phyloP scores from a whole-genome alignment of 2,329 filamentous ascomycete species.

The Talaromyces sp. region DNA sequence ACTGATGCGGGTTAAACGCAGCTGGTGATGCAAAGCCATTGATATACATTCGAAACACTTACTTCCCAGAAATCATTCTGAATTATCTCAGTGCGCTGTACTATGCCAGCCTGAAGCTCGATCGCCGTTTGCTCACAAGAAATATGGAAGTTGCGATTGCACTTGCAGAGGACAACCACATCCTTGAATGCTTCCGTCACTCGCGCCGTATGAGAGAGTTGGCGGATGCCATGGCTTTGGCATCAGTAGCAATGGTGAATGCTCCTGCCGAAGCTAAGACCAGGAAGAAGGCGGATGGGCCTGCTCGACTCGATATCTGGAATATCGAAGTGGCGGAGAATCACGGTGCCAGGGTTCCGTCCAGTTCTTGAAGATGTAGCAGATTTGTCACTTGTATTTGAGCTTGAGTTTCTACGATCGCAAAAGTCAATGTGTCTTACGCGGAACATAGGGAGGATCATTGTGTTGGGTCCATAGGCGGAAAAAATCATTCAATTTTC shows the following conservation, averaged over 20 bases:
- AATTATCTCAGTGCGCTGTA: constrained; percentile 78
- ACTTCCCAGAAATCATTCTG: constrained; percentile 79
- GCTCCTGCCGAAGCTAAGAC: constrained; percentile 40
- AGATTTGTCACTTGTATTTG: not conserved
- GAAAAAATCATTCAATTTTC: no score
- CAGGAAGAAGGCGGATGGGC: constrained; percentile 35
- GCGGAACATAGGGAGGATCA: not conserved
- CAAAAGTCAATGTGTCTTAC: not conserved
- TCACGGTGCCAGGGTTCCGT: constrained; percentile 3
- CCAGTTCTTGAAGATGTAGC: not conserved
- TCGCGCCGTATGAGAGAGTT: constrained; percentile 68
- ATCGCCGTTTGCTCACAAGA: constrained; percentile 70
- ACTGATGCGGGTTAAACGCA: constrained; percentile 20
- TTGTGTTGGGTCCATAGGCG: not conserved
- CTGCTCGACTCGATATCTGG: constrained; percentile 37
- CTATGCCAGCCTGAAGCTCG: constrained; percentile 67
- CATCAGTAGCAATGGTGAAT: constrained; percentile 64
- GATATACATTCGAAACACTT: constrained; percentile 63
- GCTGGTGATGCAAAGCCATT: constrained; percentile 53
- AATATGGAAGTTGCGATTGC: constrained; percentile 83
- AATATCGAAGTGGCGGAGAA: constrained; percentile 28
- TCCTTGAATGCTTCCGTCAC: constrained; percentile 60
- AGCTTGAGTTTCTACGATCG: not conserved
- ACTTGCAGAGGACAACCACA: constrained; percentile 63
- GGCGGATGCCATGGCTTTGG: constrained; percentile 68